Base-by-base conservation (phyloP, 2,329 filamentous ascomycete genomes). In the Mycosphaerella arachidis region DNA sequence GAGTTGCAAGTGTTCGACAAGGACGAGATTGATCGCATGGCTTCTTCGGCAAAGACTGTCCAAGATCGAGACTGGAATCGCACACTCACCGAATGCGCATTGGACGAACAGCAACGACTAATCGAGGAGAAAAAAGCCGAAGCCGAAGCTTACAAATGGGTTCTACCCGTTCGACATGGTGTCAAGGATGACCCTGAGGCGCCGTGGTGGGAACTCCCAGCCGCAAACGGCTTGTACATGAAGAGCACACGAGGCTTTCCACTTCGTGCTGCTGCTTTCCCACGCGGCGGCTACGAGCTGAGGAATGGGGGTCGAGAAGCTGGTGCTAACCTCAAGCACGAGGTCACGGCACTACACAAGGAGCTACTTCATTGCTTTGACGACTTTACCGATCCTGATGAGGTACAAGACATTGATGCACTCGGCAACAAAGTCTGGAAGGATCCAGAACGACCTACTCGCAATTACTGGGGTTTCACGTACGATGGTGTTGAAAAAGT, bases 381-480 rank as follows among this genome's bases (percentile, higher is more conserved):
- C 43, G 65, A 67, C n/a, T 65, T 62, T 53, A 71, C 69, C 2
- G 53, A 66, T 24, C 60, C 67, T 16, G 68, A 67, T 6, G 66
- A 68, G 16, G 66, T 73, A 9, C 58, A 66, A 33, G 71, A 73
- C 53, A 64, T 73, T 29, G 70, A 73, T 56, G 59, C 66, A 8
- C 29, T 72, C 59, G 71, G 71, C n/a, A 72, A 71, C 58, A 65
- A 69, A 46, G 59, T 71, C 54, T 71, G 67, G 66, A 69, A 68
- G 54, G 67, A 72, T 43, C 65, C 66, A 1, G 66, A 66, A 46
- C 66, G 68, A 6, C 63, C 68, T 10, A 71, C 70, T 27, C 63
- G 69, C 29, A 73, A 73, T 48, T 71, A 70, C 58, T 72, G 66
- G 65, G 71, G 70, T 18, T 71, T 69, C 51, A 61, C 61, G 2